Evolutionary conservation across 78 protist species (phyloP).

Genomic region (slime mould (Dictyostelium discoideum)): DNA sequence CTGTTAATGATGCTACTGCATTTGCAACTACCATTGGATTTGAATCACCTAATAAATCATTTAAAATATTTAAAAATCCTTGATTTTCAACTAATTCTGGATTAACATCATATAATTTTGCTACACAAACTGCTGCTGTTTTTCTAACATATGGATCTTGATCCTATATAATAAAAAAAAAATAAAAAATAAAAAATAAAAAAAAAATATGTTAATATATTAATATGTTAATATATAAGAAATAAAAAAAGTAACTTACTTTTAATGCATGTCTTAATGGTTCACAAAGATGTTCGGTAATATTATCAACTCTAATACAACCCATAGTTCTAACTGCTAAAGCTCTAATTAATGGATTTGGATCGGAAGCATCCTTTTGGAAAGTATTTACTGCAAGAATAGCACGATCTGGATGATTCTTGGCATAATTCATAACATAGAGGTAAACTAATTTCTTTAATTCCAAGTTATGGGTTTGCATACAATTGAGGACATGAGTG

Average conservation of each 20-base stretch:
- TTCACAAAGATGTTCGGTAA: constrained; percentile 95
- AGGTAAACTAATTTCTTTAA: constrained; percentile 99
- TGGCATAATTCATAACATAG: constrained; percentile 99
- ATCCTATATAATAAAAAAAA: constrained; percentile 59
- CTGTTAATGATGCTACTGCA: constrained; percentile 97
- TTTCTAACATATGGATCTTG: constrained; percentile 99
- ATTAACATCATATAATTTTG: constrained; percentile 97
- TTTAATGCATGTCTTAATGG: constrained; percentile 94
- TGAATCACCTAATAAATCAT: constrained; percentile 94
- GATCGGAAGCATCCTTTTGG: constrained; percentile 95
- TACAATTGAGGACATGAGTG: constrained; percentile 96
- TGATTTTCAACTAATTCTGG: constrained; percentile 94
- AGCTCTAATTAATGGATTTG: constrained; percentile 98
- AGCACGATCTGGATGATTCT: constrained; percentile 98
- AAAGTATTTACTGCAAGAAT: constrained; percentile 98
- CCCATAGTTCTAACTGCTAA: constrained; percentile 99
- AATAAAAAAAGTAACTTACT: background rate
- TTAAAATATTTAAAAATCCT: constrained; percentile 95
- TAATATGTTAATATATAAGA: no score
- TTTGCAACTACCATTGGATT: constrained; percentile 99
- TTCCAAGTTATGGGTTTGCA: constrained; percentile 96
- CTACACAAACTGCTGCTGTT: constrained; percentile 99
- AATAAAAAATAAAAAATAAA: no score
- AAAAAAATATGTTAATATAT: no score
- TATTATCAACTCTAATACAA: constrained; percentile 97